A percentile compares a stretch with the other conserved stretches of the same genome.
Conservation (phyloP, 1,284 basidiomycete species). For the Pholiota adiposa region DNA sequence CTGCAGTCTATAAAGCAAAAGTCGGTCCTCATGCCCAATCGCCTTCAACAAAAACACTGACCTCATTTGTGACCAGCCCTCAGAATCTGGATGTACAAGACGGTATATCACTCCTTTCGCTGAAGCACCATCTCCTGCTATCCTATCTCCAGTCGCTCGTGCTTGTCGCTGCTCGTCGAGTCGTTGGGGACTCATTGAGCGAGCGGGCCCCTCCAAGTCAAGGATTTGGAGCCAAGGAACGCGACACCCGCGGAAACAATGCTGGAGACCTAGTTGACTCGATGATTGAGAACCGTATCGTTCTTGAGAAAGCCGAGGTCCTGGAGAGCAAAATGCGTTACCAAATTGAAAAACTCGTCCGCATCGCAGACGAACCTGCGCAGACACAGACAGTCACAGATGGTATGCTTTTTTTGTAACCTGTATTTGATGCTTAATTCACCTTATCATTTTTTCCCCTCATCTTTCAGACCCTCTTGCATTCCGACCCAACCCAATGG, state of each 20-base stretch:
- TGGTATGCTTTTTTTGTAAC: conserved; percentile 49
- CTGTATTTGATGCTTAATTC: not conserved
- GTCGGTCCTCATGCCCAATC: conserved; percentile 42
- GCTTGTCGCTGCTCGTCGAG: conserved; percentile 73
- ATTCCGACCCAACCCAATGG: conserved; percentile 63
- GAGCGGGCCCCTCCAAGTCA: conserved; percentile 51
- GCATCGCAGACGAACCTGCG: conserved; percentile 66
- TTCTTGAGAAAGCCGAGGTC: conserved; percentile 80
- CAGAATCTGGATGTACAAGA: conserved; percentile 67
- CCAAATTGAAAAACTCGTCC: conserved; percentile 93
- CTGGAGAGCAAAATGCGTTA: conserved; percentile 91
- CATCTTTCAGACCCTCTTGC: not conserved
- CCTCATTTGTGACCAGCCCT: conserved; percentile 14
- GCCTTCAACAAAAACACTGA: conserved; percentile 5
- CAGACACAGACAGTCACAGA: conserved; percentile 61
- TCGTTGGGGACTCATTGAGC: conserved; percentile 63
- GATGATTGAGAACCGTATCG: conserved; percentile 73
- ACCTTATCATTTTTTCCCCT: not conserved
- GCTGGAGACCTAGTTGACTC: conserved; percentile 73
- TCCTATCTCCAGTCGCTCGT: conserved; percentile 89
- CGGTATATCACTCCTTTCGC: conserved; percentile 89
- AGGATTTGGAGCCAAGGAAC: conserved; percentile 58
- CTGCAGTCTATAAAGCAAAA: conserved; percentile 58
- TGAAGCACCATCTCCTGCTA: conserved; percentile 87
- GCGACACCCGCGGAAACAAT: conserved; percentile 55